These are phyloP conservation scores for Pythium brassicae DNA, from an alignment of 352 stramenopile genomes.

Conservation along the genomic window DNA sequence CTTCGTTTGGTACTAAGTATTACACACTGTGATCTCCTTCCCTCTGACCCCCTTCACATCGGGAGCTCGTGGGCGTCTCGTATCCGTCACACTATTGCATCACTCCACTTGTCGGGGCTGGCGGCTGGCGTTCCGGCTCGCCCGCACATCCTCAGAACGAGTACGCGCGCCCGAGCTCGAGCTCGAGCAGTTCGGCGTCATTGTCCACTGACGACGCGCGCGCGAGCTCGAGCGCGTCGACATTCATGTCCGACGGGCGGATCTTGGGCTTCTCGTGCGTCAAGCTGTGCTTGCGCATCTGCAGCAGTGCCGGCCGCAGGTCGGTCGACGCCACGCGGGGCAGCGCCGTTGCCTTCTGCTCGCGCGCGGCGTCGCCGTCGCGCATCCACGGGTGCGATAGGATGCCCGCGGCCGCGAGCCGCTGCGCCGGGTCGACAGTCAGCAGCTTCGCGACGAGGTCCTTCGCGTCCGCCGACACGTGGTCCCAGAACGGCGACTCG, in stretches of 20 bases:
- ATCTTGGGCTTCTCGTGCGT: conserved; percentile 68
- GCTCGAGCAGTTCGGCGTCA: conserved; percentile 63
- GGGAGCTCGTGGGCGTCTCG: too few species aligned
- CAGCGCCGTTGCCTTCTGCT: conserved; percentile 20
- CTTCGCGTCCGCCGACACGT: conserved; percentile 92
- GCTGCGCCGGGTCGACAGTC: conserved; percentile 80
- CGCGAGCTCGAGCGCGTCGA: conserved; percentile 54
- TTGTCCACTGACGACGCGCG: conserved; percentile 39
- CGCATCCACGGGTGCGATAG: conserved; percentile 82
- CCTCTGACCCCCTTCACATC: too few species aligned
- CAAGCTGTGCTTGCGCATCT: conserved; percentile 75
- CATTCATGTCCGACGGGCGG: conserved; percentile 68
- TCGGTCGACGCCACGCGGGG: conserved; percentile 41
- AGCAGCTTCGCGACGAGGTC: conserved; percentile 93
- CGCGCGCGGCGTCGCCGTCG: conserved; percentile 5
- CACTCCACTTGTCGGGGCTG: too few species aligned
- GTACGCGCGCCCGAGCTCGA: conserved; percentile 56
- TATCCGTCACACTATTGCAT: conserved; percentile 9
- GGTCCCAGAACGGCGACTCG: conserved; percentile 90
- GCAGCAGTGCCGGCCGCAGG: conserved; percentile 54
- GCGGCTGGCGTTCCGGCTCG: too few species aligned
- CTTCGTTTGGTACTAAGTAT: conserved; percentile 42
- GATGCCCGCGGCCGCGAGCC: conserved; percentile 64
- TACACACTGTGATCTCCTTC: too few species aligned
- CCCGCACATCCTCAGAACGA: conserved; percentile 24